Evolutionary conservation across 495 filamentous ascomycete genomes (phyloP).

Genomic region (Penicillium psychrofluorescens): DNA sequence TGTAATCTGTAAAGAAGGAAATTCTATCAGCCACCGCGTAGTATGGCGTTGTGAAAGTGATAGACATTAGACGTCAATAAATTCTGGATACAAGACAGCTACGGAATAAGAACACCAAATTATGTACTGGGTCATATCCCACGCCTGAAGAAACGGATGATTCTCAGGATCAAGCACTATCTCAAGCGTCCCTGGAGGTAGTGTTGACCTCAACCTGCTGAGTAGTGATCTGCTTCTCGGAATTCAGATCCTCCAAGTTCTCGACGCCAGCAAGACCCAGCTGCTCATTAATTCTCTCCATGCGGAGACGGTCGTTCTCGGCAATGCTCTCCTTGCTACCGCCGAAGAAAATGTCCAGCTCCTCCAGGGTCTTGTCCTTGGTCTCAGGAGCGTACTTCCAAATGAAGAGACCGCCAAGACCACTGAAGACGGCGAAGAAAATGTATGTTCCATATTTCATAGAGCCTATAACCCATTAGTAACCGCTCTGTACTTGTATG

Average conservation of each 20-base stretch:
- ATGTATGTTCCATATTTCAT: slow-evolving; percentile 39
- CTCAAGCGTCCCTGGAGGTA: not conserved
- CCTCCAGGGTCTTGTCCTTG: slow-evolving; percentile 49
- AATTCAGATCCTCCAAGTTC: slow-evolving; percentile 21
- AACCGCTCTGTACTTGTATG: no score
- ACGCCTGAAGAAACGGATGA: not conserved
- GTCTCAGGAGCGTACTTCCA: slow-evolving; percentile 49
- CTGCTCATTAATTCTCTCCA: slow-evolving; percentile 23
- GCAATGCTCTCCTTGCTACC: slow-evolving; percentile 22
- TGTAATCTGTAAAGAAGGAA: no score
- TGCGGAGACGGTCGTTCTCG: slow-evolving; percentile 16
- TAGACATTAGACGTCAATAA: no score
- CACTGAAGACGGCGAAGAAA: slow-evolving; percentile 41
- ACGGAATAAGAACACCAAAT: no score
- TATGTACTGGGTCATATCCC: no score
- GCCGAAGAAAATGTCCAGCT: slow-evolving; percentile 44
- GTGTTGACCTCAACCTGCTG: slow-evolving; percentile 5
- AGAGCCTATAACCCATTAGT: not conserved
- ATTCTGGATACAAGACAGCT: no score
- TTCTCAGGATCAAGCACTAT: no score
- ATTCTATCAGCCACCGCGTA: no score
- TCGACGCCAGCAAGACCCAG: slow-evolving; percentile 19
- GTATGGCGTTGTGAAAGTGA: no score
- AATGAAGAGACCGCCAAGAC: slow-evolving; percentile 39
- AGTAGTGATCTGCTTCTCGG: slow-evolving; percentile 7